Evolutionary conservation across 192 early-diverging fungal genomes (phyloP).

Genomic region (Entomortierella chlamydospora): DNA sequence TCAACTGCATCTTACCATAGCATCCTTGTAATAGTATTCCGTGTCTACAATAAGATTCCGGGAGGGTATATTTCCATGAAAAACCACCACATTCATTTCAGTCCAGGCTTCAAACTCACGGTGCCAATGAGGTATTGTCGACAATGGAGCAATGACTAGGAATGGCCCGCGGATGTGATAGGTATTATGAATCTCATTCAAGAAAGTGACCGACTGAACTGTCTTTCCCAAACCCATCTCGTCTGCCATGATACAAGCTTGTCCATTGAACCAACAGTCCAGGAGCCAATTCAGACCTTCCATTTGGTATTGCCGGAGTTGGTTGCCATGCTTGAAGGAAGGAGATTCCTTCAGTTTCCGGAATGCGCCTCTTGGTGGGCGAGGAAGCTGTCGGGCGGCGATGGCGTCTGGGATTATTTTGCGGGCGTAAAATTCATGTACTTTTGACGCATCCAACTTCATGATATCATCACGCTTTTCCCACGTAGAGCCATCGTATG

Average conservation of each 20-base stretch:
- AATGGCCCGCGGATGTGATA: constrained; percentile 79
- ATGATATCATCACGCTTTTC: constrained; percentile 65
- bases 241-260: constrained; percentile 91
- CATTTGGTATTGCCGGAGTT: constrained; percentile 80
- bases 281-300: constrained; percentile 88
- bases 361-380: constrained; percentile 62
- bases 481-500: constrained; percentile 85
- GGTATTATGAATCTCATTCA: constrained; percentile 73
- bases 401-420: constrained; percentile 65
- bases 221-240: constrained; percentile 95
- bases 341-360: constrained; percentile 73
- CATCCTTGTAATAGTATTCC: constrained; percentile 68
- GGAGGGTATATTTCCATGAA: constrained; percentile 73
- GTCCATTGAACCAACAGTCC: constrained; percentile 78
- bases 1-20: constrained; percentile 11
- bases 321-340: constrained; percentile 75
- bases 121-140: constrained; percentile 76
- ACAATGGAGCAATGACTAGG: constrained; percentile 70
- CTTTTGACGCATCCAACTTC: constrained; percentile 70
- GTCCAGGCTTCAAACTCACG: constrained; percentile 53
- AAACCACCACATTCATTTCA: constrained; percentile 50
- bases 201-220: constrained; percentile 81
- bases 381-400: constrained; percentile 48
- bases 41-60: constrained; percentile 84
- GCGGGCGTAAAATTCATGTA: constrained; percentile 75